Evolutionary conservation across 768 basidiomycete genomes (phyloP).

Genomic region (Boletales sp.): DNA sequence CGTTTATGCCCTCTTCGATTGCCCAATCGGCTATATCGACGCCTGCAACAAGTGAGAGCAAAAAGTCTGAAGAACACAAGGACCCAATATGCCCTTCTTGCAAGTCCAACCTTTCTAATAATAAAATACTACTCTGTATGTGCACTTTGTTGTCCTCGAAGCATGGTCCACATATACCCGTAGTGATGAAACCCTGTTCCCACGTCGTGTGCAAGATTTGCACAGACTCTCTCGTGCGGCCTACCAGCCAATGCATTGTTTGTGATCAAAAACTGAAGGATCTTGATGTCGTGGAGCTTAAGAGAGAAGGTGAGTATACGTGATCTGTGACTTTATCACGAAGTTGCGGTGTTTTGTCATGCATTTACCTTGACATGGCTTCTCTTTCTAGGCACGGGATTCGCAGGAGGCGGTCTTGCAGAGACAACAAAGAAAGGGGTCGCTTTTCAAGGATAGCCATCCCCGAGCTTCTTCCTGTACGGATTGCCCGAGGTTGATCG

Average conservation of each 20-base stretch:
- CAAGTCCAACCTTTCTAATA: slow-evolving; percentile 82
- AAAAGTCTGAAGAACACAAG: slow-evolving; percentile 48
- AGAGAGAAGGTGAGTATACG: slow-evolving; percentile 71
- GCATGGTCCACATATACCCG: not conserved
- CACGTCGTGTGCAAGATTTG: slow-evolving; percentile 93
- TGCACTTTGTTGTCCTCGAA: slow-evolving; percentile 5
- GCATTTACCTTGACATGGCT: slow-evolving; percentile 1
- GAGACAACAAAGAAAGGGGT: slow-evolving; percentile 77
- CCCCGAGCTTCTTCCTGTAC: not conserved
- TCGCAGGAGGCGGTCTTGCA: slow-evolving; percentile 92
- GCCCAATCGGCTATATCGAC: slow-evolving; percentile 38
- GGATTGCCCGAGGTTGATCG: not conserved
- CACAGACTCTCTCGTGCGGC: slow-evolving; percentile 79
- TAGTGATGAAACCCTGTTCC: slow-evolving; percentile 82
- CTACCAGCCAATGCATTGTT: slow-evolving; percentile 78
- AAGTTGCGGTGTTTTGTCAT: not conserved
- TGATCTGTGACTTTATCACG: not conserved
- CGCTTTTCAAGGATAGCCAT: slow-evolving; percentile 75
- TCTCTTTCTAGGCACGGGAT: slow-evolving; percentile 70
- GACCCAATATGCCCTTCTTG: slow-evolving; percentile 85
- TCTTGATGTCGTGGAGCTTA: slow-evolving; percentile 77
- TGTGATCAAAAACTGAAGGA: slow-evolving; percentile 69
- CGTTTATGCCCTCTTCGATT: slow-evolving; percentile 41
- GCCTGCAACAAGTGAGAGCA: slow-evolving; percentile 33
- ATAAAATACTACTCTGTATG: slow-evolving; percentile 64